These are phyloP conservation scores for Didymella sp. DNA, from an alignment of 2,329 filamentous ascomycete species.

Conservation along the genomic window DNA sequence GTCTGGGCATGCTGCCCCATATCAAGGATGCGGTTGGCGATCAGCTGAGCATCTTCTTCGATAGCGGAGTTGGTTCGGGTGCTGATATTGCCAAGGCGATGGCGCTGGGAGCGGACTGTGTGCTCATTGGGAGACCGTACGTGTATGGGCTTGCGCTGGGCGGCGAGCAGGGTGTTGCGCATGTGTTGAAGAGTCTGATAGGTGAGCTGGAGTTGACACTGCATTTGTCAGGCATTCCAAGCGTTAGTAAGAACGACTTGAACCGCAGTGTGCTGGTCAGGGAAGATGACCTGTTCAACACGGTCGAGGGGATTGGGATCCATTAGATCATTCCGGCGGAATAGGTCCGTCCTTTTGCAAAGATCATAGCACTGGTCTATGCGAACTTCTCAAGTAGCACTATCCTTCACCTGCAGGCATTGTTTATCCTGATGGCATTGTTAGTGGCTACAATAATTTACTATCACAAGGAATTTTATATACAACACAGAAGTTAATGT, in stretches of 20 bases:
- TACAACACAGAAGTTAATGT: conserved; percentile 13
- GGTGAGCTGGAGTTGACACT: conserved; percentile 36
- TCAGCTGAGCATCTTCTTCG: conserved; percentile 54
- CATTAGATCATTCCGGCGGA: conserved; percentile 3
- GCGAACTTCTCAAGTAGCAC: no score
- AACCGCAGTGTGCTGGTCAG: conserved; percentile 31
- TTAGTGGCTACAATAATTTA: no score
- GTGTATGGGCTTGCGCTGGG: conserved; percentile 65
- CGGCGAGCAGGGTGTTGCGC: conserved; percentile 62
- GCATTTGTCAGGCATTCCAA: conserved; percentile 34
- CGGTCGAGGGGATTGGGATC: conserved; percentile 26
- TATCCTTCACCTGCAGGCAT: no score
- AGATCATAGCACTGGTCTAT: no score
- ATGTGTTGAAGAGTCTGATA: conserved; percentile 33
- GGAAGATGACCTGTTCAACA: conserved; percentile 32
- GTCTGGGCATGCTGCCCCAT: conserved; percentile 63
- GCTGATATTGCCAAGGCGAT: conserved; percentile 61
- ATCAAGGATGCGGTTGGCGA: conserved; percentile 59
- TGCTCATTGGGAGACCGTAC: conserved; percentile 64
- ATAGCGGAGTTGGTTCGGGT: conserved; percentile 59
- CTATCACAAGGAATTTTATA: no score
- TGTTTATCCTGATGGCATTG: no score
- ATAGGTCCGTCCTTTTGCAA: no score
- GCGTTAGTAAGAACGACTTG: conserved; percentile 27
- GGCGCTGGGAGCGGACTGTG: conserved; percentile 62